Conservation (phyloP, 257 asterid species). For the Nicotiana attenuata region DNA sequence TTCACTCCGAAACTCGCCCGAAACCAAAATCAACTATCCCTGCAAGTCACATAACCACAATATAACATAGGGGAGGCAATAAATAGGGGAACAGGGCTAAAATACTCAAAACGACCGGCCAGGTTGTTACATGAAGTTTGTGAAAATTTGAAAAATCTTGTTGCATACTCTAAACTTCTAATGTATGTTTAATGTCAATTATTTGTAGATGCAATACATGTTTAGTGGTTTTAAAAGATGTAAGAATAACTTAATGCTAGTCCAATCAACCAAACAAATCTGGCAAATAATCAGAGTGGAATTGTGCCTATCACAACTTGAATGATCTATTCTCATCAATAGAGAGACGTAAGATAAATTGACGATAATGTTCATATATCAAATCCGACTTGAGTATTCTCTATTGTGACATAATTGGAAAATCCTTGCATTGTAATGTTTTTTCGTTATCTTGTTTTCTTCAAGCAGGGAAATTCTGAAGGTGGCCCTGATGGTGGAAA, state of each 20-base stretch:
- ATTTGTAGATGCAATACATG: not conserved
- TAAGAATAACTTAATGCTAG: not conserved
- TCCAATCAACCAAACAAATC: conserved; percentile 3
- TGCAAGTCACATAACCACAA: too few relatives aligned
- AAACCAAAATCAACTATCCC: too few relatives aligned
- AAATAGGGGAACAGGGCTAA: too few relatives aligned
- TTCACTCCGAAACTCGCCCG: too few relatives aligned
- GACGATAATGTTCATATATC: not conserved
- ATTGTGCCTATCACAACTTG: not conserved
- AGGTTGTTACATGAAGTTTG: not conserved
- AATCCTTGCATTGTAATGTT: not conserved
- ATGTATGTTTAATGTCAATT: not conserved
- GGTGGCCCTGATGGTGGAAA: conserved; percentile 79
- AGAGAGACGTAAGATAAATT: not conserved
- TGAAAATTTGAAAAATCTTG: not conserved
- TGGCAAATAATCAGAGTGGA: not conserved
- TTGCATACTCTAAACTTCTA: not conserved
- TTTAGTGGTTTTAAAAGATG: not conserved
- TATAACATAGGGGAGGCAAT: too few relatives aligned
- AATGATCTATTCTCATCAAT: not conserved
- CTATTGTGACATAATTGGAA: conserved; percentile 2
- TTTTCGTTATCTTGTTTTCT: conserved; percentile 15
- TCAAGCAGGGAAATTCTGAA: conserved; percentile 53
- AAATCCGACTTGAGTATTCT: not conserved
- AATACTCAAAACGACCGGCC: too few relatives aligned